These are phyloP conservation scores for Ganoderma lingzhi DNA, from an alignment of 1,284 basidiomycete species.

Conservation along the genomic window DNA sequence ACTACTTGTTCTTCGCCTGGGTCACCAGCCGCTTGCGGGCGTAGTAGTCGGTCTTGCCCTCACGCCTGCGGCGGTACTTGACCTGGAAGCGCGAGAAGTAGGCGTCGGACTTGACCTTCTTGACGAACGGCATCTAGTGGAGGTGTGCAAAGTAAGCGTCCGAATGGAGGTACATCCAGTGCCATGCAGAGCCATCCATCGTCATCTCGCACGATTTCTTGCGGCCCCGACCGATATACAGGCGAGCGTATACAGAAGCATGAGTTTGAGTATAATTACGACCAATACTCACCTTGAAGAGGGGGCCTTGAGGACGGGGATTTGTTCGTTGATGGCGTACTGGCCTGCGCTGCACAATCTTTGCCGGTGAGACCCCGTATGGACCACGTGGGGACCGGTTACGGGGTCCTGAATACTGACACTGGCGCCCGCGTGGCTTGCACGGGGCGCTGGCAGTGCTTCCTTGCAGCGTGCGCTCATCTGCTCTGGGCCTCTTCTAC, in stretches of 20 bases:
- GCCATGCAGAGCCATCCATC: slow-evolving; percentile 39
- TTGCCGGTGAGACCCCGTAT: slow-evolving; percentile 24
- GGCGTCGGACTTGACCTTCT: slow-evolving; percentile 87
- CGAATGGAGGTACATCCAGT: slow-evolving; percentile 45
- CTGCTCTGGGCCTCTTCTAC: slow-evolving; percentile 1
- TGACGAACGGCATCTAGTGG: slow-evolving; percentile 86
- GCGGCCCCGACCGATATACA: not conserved
- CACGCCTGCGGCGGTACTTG: slow-evolving; percentile 93
- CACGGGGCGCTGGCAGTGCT: too few species aligned
- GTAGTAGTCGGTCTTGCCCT: slow-evolving; percentile 99
- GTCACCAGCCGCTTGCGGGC: slow-evolving; percentile 95
- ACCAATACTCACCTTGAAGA: slow-evolving; percentile 60
- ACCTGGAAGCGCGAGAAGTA: slow-evolving; percentile 99
- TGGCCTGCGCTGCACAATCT: slow-evolving; percentile 13
- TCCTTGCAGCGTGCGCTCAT: not conserved
- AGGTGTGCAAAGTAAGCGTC: slow-evolving; percentile 25
- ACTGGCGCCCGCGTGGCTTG: too few species aligned
- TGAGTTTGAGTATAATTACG: slow-evolving; percentile 10
- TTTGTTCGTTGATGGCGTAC: slow-evolving; percentile 36
- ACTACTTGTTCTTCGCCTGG: slow-evolving; percentile 99
- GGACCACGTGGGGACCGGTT: slow-evolving; percentile 17
- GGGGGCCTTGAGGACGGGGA: slow-evolving; percentile 49
- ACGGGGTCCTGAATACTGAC: slow-evolving; percentile 16
- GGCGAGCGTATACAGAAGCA: not conserved
- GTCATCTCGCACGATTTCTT: slow-evolving; percentile 10